These are phyloP conservation scores for Plantago elongata DNA, from an alignment of 257 asterid species.

Conservation along the genomic window DNA sequence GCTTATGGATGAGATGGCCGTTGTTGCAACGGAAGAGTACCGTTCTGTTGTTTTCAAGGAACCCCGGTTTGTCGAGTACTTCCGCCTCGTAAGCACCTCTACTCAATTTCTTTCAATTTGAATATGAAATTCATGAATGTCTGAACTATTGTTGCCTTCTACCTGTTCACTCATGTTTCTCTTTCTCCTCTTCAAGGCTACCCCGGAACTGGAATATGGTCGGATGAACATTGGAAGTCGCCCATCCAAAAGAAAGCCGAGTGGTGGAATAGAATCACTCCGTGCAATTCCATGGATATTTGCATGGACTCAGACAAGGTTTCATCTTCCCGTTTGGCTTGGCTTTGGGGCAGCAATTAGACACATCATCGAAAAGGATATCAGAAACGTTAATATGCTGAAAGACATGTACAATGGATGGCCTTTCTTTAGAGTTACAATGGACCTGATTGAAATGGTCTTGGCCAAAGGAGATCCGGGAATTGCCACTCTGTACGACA, in stretches of 20 bases:
- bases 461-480: conserved; percentile 88
- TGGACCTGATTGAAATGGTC: conserved; percentile 93
- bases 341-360: conserved; percentile 81
- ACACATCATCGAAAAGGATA: conserved; percentile 50
- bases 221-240: conserved; percentile 97
- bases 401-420: conserved; percentile 85
- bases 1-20: conserved; percentile 91
- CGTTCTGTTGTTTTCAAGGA: conserved; percentile 84
- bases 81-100: conserved; percentile 69
- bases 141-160: no score
- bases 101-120: neutral
- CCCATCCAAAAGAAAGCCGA: conserved; percentile 84
- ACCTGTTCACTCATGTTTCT: neutral
- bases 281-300: conserved; percentile 97
- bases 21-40: conserved; percentile 70
- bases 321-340: conserved; percentile 97
- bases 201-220: conserved; percentile 94
- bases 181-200: conserved; percentile 41
- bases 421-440: conserved; percentile 95
- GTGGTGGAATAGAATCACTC: conserved; percentile 93
- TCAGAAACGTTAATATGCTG: conserved; percentile 63
- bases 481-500: conserved; percentile 81
- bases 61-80: conserved; percentile 91
- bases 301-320: conserved; percentile 98
- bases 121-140: no score